Evolutionary conservation across 441 rosid genomes (phyloP).

Genomic region (Euphorbia celastroides): DNA sequence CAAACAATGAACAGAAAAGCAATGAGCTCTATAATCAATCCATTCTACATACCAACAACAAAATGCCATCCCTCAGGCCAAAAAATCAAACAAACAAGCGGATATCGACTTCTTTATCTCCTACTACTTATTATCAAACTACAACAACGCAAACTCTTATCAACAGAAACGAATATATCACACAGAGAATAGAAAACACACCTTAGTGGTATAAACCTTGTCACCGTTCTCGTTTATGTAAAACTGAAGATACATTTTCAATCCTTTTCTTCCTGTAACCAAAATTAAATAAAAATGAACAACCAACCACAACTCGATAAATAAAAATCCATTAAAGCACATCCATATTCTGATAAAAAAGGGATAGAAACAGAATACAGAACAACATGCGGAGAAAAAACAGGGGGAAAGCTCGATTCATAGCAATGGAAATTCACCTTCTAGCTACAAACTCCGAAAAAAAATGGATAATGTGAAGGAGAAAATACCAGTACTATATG

Average conservation of each 20-base stretch:
- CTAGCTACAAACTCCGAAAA: neutral
- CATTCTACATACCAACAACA: neutral
- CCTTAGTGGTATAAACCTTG: constrained; percentile 97
- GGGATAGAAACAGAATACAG: neutral
- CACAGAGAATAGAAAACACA: constrained; percentile 17
- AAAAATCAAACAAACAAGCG: neutral
- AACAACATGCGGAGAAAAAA: neutral
- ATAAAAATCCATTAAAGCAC: neutral
- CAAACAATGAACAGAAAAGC: neutral
- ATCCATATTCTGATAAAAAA: neutral
- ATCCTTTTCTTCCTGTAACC: neutral
- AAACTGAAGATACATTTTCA: constrained; percentile 81
- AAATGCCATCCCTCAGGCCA: neutral
- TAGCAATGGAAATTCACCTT: neutral
- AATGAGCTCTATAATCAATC: neutral
- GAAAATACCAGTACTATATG: neutral
- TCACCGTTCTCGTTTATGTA: constrained; percentile 80
- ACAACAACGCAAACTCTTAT: neutral
- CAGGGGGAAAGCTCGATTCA: neutral
- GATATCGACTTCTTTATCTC: neutral
- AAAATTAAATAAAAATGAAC: neutral
- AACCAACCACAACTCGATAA: neutral
- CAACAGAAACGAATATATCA: neutral
- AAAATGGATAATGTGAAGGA: neutral
- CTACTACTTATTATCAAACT: neutral